Evolutionary conservation across 768 basidiomycete genomes (phyloP).

Genomic region (Calocera viscosa): DNA sequence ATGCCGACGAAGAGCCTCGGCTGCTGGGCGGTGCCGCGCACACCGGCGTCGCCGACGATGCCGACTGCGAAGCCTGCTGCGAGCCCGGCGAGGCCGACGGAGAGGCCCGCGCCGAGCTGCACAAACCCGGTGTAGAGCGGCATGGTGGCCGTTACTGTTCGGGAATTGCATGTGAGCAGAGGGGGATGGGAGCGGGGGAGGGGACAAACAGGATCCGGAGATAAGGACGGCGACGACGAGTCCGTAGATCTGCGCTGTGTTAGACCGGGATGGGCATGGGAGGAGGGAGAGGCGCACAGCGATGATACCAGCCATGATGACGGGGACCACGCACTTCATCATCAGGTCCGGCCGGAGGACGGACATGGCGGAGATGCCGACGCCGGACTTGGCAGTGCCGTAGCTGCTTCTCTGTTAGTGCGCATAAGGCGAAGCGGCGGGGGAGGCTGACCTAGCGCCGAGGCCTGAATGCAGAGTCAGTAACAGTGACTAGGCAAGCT

Average conservation of each 20-base stretch:
- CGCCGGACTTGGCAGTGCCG: constrained; percentile 38
- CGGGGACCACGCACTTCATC: constrained; percentile 38
- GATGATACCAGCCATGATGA: constrained; percentile 40
- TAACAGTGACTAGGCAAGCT: too few relatives aligned
- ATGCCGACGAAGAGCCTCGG: constrained; percentile 31
- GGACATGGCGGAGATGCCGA: constrained; percentile 33
- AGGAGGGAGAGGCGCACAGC: constrained; percentile 25
- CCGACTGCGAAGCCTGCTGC: constrained; percentile 37
- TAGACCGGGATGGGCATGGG: background rate
- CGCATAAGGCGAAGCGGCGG: too few relatives aligned
- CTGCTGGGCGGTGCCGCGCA: constrained; percentile 36
- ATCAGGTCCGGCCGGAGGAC: constrained; percentile 36
- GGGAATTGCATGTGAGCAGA: background rate
- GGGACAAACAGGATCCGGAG: constrained; percentile 32
- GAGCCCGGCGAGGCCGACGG: constrained; percentile 30
- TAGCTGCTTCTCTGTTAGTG: constrained; percentile 23
- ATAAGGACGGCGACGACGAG: constrained; percentile 37
- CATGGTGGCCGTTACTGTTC: constrained; percentile 33
- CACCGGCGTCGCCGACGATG: constrained; percentile 38
- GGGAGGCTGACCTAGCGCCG: constrained; percentile 19
- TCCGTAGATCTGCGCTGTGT: constrained; percentile 28
- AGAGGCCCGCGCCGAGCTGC: constrained; percentile 28
- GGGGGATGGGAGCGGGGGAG: background rate
- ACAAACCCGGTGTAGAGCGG: constrained; percentile 35
- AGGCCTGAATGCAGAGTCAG: constrained; percentile 14